Evolutionary conservation across 1,284 basidiomycete genomes (phyloP), one percentile per base, ranked within the genome.

Genomic region (Pterulicium gracile): DNA sequence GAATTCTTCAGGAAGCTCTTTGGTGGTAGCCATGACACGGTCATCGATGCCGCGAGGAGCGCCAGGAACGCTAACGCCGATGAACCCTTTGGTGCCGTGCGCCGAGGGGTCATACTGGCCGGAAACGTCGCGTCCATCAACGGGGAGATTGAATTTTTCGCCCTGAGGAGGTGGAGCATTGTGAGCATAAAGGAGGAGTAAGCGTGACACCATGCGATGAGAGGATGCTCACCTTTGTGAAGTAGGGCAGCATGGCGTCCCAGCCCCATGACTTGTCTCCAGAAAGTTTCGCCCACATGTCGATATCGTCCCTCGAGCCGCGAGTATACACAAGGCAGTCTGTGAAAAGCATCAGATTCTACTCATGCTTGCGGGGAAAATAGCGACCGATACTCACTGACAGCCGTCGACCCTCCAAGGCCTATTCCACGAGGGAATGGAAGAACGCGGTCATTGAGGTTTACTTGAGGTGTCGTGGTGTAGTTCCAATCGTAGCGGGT

Each of bases 381-480:
- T 21, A 15, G 7, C 10, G 10, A 41, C 39, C 7, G 19, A 41
- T 41, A 56, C 62, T 54, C 42, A 67, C 66, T 68, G 42, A 64
- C 57, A n/a, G 58, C 56, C 13, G 60, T 64, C 17, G 56, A 58
- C 3, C 68, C 68, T 7, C 68, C 68, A 2, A 70, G 55, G 0
- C 66, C 54, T 43, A 57, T 53, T 2, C 68, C 68, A 19, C 67
- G 51, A 5, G 61, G 50, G 45, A 64, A 66, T 1, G 51, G 13
- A 2, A 67, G 44, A 10, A 47, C 42, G 5, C 66, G 55, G 21
- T 53, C 54, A 36, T 56, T 54, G 3, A 66, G 52, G 3, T 57
- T 58, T 1, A 53, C 12, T 50, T 68, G 66, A 2, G 62, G 53
- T 3, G 54, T 56, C 1, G 66, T 67, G 1, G 64, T 65, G 48